Percentiles rank a stretch among this genome's conserved stretches.
Conservation (phyloP, 805 yeast genomes). For the Lipomyces starkeyi region DNA sequence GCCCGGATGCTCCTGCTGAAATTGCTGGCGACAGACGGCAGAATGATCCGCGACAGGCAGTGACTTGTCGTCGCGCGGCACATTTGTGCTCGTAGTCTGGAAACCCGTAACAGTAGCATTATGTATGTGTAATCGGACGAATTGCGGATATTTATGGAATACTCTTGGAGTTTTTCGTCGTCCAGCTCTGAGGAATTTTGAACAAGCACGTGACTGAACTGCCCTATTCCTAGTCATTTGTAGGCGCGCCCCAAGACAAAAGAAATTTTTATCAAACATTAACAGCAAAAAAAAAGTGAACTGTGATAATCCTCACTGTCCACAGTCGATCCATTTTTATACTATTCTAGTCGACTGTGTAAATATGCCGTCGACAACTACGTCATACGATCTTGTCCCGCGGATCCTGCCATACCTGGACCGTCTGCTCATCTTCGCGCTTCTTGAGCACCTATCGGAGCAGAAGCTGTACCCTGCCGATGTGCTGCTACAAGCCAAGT, state of each 20-base stretch:
- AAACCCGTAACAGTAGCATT: neutral
- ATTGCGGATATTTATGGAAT: neutral
- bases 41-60: neutral
- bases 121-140: neutral
- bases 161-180: neutral
- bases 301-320: neutral
- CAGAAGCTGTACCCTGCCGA: constrained; percentile 54
- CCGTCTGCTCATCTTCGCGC: constrained; percentile 62
- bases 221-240: neutral
- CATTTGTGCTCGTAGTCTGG: neutral
- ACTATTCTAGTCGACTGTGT: neutral
- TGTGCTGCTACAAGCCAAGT: constrained; percentile 55
- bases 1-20: neutral
- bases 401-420: constrained; percentile 65
- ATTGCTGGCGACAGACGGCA: neutral
- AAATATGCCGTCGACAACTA: constrained; percentile 9
- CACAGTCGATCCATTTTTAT: neutral
- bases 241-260: neutral
- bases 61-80: neutral
- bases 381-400: constrained; percentile 36
- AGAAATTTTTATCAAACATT: constrained; percentile 6
- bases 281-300: neutral
- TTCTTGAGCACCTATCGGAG: constrained; percentile 55
- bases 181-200: no score
- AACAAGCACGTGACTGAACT: neutral